These are phyloP conservation scores for Fragosphaeria purpurea DNA, from an alignment of 2,329 filamentous ascomycete genomes.

Conservation along the genomic window DNA sequence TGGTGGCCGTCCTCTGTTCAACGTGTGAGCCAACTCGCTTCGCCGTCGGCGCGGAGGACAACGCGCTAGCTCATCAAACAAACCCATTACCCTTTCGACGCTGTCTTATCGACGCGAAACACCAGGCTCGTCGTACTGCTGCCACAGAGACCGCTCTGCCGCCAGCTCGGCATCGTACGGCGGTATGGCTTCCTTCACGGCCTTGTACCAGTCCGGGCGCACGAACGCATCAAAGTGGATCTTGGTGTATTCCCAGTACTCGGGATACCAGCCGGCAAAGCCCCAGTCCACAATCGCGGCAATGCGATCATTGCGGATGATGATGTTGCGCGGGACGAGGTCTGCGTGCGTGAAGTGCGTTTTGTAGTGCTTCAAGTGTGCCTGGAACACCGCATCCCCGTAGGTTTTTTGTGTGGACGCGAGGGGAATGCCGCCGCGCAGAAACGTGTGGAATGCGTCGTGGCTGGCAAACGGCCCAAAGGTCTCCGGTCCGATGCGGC, in stretches of 20 bases:
- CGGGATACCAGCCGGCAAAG: constrained; percentile 34
- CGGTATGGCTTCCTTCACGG: background rate
- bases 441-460: constrained; percentile 2
- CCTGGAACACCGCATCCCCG: background rate
- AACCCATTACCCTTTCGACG: background rate
- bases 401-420: background rate
- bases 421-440: constrained; percentile 1
- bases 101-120: background rate
- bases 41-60: too few relatives aligned
- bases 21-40: too few relatives aligned
- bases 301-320: constrained; percentile 28
- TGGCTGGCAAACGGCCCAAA: constrained; percentile 1
- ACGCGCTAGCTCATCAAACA: too few relatives aligned
- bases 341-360: constrained; percentile 37
- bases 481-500: background rate
- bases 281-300: constrained; percentile 39
- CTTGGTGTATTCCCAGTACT: constrained; percentile 26
- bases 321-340: constrained; percentile 41
- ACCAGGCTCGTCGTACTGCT: constrained; percentile 1
- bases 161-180: constrained; percentile 1
- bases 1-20: too few relatives aligned
- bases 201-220: constrained; percentile 2
- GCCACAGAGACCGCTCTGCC: constrained; percentile 1
- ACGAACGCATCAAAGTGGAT: constrained; percentile 1
- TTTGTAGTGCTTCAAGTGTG: background rate